These are phyloP conservation scores for Leucosporidium yakuticum DNA, from an alignment of 768 basidiomycete species.

Conservation along the genomic window DNA sequence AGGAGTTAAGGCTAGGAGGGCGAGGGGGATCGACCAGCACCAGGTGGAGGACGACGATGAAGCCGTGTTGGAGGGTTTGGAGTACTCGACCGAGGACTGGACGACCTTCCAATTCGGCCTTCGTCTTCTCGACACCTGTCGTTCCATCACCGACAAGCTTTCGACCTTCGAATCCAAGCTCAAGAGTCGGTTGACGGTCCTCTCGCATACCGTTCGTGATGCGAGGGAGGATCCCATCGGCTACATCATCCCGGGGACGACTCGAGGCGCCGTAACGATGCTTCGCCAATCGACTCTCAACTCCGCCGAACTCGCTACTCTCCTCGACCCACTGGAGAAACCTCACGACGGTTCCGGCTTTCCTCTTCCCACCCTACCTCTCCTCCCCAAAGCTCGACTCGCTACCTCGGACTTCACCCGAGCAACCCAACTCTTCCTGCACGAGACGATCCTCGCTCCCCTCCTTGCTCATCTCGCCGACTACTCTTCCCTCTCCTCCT, in stretches of 20 bases:
- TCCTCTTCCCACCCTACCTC: slow-evolving; percentile 17
- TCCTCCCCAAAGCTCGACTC: slow-evolving; percentile 28
- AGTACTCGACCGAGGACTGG: slow-evolving; percentile 89
- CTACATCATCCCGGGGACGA: slow-evolving; percentile 55
- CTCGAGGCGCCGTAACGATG: slow-evolving; percentile 59
- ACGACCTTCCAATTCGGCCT: slow-evolving; percentile 72
- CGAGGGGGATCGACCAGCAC: slow-evolving; percentile 31
- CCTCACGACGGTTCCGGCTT: not conserved
- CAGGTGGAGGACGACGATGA: slow-evolving; percentile 44
- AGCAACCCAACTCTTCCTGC: slow-evolving; percentile 69
- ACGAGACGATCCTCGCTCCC: slow-evolving; percentile 76
- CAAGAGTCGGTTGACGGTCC: slow-evolving; percentile 54
- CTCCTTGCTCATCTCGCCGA: slow-evolving; percentile 62
- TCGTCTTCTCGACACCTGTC: slow-evolving; percentile 74
- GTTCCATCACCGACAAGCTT: slow-evolving; percentile 64
- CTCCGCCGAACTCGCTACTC: slow-evolving; percentile 62
- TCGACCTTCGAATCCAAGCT: slow-evolving; percentile 64
- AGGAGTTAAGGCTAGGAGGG: slow-evolving; percentile 6
- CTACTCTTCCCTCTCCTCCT: slow-evolving; percentile 65
- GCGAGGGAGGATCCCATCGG: slow-evolving; percentile 54
- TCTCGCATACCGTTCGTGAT: slow-evolving; percentile 57
- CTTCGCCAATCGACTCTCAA: slow-evolving; percentile 80
- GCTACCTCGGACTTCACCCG: slow-evolving; percentile 38
- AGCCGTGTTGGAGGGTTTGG: slow-evolving; percentile 56
- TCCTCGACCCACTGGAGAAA: slow-evolving; percentile 50